Base-by-base conservation (phyloP, 148 eudicot species). In the Rheum nobile region DNA sequence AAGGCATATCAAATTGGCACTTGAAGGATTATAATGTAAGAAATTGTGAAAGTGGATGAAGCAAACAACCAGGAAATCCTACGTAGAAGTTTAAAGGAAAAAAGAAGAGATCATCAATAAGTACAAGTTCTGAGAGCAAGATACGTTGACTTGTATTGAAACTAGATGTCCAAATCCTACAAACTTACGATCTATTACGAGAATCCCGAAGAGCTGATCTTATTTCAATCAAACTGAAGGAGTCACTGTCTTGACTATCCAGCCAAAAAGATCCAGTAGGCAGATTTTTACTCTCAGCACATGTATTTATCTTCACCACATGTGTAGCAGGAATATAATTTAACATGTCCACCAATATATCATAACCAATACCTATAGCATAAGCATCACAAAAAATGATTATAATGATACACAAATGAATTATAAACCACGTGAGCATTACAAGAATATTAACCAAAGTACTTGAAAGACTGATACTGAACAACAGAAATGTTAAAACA, bases 191-290 rank as follows among this genome's bases (percentile, higher is more conserved):
- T 90, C 92, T 87, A 47, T 88, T 84, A 11, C 80, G 67, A 68
- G 82, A 83, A 78, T 89, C 90, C 82, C 81, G 90, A 74, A 82
- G 85, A 77, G 96, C 93, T 76, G 97, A 81, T 75, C 80, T 80
- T 77, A 95, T 80, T 84, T 91, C 93, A 79, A 90, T 73, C 75
- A 95, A 71, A 47, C 79, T 88, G 32, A 75, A 76, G 17, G 79
- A 50, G 52, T 77, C 72, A 71, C 65, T 77, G 75, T 77, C 79
- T 70, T 72, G 78, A 67, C 82, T 85, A 39, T 83, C 85, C 68
- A 80, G 78, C 96, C 98, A 91, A 85, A 95, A 95, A 67, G 83
- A 79, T 38, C 98, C 98, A 78, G 80, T 76, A 46, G 98, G 97
- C 74, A 91, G 86, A 82, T 94, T 86, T 85, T 85, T 94, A 38